Conservation (phyloP, 78 protist species). For the Dictyostelium citrinum region DNA sequence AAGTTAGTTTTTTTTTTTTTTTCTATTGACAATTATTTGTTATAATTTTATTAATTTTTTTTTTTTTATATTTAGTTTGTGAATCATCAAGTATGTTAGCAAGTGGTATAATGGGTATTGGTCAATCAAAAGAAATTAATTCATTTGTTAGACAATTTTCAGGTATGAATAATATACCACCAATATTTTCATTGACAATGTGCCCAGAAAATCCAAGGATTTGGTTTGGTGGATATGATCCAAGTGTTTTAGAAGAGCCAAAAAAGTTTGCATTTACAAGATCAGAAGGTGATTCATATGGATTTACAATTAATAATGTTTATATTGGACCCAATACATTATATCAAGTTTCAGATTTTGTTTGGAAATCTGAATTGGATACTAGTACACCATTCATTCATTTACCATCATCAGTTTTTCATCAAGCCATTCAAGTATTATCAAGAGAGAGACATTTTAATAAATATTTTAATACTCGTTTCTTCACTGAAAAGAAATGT, state of each 20-base stretch:
- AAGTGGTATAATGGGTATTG: slow-evolving; percentile 36
- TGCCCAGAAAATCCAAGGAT: slow-evolving; percentile 47
- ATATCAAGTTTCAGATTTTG: slow-evolving; percentile 53
- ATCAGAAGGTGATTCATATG: neutral
- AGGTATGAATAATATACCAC: neutral
- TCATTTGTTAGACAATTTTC: slow-evolving; percentile 24
- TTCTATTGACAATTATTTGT: too few relatives aligned
- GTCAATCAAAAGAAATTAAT: neutral
- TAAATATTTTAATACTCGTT: slow-evolving; percentile 19
- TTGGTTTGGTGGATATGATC: slow-evolving; percentile 71
- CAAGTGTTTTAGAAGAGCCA: neutral
- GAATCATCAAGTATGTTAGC: slow-evolving; percentile 54
- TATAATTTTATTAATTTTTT: neutral
- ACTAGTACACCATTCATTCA: slow-evolving; percentile 42
- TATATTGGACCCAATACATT: slow-evolving; percentile 16
- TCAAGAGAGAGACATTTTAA: slow-evolving; percentile 1
- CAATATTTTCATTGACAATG: slow-evolving; percentile 20
- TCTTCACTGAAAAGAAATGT: slow-evolving; percentile 48
- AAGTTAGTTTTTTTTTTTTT: neutral
- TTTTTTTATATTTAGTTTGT: neutral
- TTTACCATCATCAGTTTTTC: slow-evolving; percentile 61
- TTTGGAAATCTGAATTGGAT: slow-evolving; percentile 28
- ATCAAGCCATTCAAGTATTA: slow-evolving; percentile 48
- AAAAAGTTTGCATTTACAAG: slow-evolving; percentile 4
- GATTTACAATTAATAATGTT: slow-evolving; percentile 11